Percentiles rank a stretch among this genome's conserved stretches.
Conservation (phyloP, 345 rosid genomes). For the Syzygium aqueum region DNA sequence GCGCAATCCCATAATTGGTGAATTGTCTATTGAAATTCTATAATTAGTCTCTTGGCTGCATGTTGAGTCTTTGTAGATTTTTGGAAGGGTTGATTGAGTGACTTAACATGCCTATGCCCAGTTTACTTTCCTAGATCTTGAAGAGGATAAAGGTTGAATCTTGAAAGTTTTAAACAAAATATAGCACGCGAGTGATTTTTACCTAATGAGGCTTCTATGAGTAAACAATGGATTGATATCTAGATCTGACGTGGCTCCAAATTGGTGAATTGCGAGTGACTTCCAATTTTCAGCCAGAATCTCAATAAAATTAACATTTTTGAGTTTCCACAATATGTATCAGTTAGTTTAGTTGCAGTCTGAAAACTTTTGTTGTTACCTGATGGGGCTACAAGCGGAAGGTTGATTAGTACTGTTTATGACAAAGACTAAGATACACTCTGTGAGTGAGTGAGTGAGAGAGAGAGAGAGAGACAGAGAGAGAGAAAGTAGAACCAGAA, state of each 20-base stretch:
- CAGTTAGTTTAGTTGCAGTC: background rate
- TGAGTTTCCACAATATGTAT: background rate
- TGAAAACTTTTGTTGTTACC: background rate
- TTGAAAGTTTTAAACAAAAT: too few relatives aligned
- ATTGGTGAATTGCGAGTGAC: background rate
- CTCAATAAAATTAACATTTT: background rate
- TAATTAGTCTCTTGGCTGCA: background rate
- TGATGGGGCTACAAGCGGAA: background rate
- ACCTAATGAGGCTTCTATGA: too few relatives aligned
- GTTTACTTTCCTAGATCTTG: background rate
- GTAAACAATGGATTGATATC: too few relatives aligned
- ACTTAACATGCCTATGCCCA: background rate
- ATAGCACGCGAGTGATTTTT: background rate
- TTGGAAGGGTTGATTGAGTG: background rate
- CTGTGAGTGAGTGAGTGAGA: background rate
- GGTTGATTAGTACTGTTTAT: background rate
- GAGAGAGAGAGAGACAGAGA: background rate
- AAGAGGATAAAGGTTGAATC: background rate
- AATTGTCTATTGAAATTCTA: background rate
- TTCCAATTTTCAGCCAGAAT: background rate
- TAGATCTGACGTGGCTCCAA: background rate
- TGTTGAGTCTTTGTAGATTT: background rate
- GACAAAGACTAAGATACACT: background rate
- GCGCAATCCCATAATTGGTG: background rate
- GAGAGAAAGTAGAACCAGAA: too few relatives aligned